Conservation (phyloP, 495 filamentous ascomycete species). For the Podospora appendiculata region DNA sequence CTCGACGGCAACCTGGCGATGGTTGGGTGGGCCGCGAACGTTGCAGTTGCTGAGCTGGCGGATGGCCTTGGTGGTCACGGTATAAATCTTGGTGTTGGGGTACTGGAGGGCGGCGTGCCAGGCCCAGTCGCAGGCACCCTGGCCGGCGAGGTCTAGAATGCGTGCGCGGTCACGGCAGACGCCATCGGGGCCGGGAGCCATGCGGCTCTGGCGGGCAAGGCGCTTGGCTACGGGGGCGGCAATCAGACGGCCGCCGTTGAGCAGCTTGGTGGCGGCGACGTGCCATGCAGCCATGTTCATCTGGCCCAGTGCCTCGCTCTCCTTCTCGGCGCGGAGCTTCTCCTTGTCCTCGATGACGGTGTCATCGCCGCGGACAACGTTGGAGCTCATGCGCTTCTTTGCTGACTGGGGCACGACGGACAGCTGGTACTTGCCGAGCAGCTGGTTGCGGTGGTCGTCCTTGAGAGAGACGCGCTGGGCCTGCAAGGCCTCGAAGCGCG, state of each 20-base stretch:
- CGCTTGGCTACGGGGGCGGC: slow-evolving; percentile 63
- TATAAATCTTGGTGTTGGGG: slow-evolving; percentile 78
- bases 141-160: slow-evolving; percentile 84
- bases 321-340: slow-evolving; percentile 64
- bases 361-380: slow-evolving; percentile 51
- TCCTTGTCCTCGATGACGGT: slow-evolving; percentile 45
- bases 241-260: slow-evolving; percentile 76
- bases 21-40: slow-evolving; percentile 78
- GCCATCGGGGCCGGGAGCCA: slow-evolving; percentile 32
- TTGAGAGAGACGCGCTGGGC: slow-evolving; percentile 63
- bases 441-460: slow-evolving; percentile 57
- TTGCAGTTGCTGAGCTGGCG: slow-evolving; percentile 58
- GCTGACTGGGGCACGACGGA: slow-evolving; percentile 47
- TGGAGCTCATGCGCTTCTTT: slow-evolving; percentile 51
- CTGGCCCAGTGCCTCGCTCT: slow-evolving; percentile 70
- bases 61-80: slow-evolving; percentile 61
- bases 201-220: slow-evolving; percentile 43
- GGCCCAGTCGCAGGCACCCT: slow-evolving; percentile 83
- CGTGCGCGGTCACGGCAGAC: slow-evolving; percentile 45
- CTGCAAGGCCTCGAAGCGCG: slow-evolving; percentile 84
- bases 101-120: slow-evolving; percentile 86
- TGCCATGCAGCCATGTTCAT: slow-evolving; percentile 71
- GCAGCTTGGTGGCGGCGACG: slow-evolving; percentile 64
- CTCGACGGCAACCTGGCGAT: slow-evolving; percentile 68
- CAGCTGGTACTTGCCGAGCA: slow-evolving; percentile 70